Conservation (phyloP, 1,139 yeast species). For the Citeromyces hawaiiensis region DNA sequence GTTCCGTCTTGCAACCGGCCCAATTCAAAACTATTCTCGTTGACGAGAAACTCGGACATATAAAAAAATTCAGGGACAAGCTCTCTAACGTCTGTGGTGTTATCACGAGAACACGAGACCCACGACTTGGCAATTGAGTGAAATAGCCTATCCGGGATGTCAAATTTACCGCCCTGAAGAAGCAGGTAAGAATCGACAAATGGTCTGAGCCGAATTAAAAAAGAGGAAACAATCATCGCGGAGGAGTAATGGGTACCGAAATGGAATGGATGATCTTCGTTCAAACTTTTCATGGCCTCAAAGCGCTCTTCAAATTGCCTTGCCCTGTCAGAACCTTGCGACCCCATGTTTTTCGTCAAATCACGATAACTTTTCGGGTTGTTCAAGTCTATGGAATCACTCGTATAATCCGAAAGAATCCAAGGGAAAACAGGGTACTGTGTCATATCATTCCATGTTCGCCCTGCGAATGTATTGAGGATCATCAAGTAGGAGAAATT, state of each 20-base stretch:
- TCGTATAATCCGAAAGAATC: constrained; percentile 71
- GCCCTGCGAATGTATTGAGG: constrained; percentile 70
- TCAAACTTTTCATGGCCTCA: constrained; percentile 47
- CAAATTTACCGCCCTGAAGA: constrained; percentile 78
- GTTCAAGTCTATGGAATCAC: constrained; percentile 46
- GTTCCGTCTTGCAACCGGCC: constrained; percentile 55
- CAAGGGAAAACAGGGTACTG: constrained; percentile 89
- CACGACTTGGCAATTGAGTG: constrained; percentile 63
- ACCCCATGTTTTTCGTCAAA: constrained; percentile 82
- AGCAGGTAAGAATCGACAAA: constrained; percentile 65
- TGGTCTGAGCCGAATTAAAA: constrained; percentile 61
- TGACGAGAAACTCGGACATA: constrained; percentile 61
- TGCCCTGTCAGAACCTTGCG: constrained; percentile 50
- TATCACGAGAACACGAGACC: constrained; percentile 65
- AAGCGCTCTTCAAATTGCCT: constrained; percentile 53
- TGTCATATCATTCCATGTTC: constrained; percentile 76
- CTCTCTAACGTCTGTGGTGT: constrained; percentile 79
- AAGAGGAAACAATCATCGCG: constrained; percentile 83
- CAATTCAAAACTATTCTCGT: constrained; percentile 51
- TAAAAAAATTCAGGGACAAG: constrained; percentile 75
- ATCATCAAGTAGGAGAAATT: constrained; percentile 72
- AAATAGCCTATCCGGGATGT: constrained; percentile 74
- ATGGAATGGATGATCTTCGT: constrained; percentile 54
- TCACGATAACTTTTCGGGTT: constrained; percentile 57
- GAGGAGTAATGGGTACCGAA: constrained; percentile 89